Evolutionary conservation across 2,329 filamentous ascomycete genomes (phyloP).

Genomic region (Pseudogymnoascus sp.): DNA sequence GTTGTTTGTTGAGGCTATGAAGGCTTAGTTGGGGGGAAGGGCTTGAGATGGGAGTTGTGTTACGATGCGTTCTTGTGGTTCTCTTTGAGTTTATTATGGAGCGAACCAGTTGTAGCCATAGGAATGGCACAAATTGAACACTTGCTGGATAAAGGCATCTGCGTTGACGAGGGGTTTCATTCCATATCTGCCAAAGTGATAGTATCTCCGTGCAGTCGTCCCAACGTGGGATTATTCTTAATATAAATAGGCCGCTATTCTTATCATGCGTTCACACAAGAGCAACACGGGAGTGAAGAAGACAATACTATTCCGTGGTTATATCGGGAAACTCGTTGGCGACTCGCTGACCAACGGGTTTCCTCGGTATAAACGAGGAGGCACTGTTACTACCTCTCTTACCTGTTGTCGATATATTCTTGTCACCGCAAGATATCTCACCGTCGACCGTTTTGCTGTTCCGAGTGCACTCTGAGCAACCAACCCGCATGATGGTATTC

Average conservation of each 20-base stretch:
- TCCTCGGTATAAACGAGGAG: no score
- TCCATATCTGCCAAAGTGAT: background rate
- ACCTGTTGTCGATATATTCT: background rate
- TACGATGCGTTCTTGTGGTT: background rate
- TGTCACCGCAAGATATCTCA: background rate
- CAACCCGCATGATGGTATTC: background rate
- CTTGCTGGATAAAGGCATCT: background rate
- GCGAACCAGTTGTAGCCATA: background rate
- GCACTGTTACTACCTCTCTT: background rate
- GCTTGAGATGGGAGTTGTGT: background rate
- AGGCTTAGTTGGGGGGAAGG: background rate
- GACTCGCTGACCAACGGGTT: no score
- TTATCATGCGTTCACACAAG: background rate
- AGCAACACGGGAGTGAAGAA: no score
- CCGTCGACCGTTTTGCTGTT: background rate
- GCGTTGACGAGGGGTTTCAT: background rate
- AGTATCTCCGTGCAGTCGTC: background rate
- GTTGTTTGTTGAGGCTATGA: slow-evolving; percentile 63
- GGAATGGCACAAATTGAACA: background rate
- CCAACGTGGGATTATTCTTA: background rate
- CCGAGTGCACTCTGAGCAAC: background rate
- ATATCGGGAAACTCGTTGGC: no score
- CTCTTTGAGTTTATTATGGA: background rate
- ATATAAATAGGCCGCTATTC: background rate
- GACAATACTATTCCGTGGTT: no score